Evolutionary conservation across 73 alveolate genomes (phyloP).

Genomic region (Halteria grandinella): DNA sequence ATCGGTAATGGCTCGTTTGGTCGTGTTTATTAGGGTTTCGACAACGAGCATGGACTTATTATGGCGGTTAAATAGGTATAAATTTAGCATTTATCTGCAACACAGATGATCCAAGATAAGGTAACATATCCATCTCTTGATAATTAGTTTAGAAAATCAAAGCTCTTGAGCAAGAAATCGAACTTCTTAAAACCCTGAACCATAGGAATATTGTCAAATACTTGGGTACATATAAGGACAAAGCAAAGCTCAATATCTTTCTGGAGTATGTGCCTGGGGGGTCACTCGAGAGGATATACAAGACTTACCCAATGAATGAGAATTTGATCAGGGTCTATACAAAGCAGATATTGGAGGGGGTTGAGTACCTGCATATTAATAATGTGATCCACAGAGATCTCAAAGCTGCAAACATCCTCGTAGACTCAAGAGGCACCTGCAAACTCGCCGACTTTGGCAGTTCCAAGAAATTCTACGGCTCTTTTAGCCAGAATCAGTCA

Average conservation of each 20-base stretch:
- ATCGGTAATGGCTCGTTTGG: slow-evolving; percentile 69
- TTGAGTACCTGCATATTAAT: slow-evolving; percentile 88
- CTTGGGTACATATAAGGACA: slow-evolving; percentile 71
- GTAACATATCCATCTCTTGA: neutral
- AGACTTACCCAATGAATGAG: slow-evolving; percentile 74
- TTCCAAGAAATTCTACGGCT: slow-evolving; percentile 67
- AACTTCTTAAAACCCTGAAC: slow-evolving; percentile 37
- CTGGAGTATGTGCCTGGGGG: slow-evolving; percentile 89
- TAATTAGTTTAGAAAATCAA: slow-evolving; percentile 3
- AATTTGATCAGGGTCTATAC: slow-evolving; percentile 73
- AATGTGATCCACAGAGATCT: slow-evolving; percentile 92
- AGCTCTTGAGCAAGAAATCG: slow-evolving; percentile 62
- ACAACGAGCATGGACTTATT: slow-evolving; percentile 26
- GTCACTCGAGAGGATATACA: slow-evolving; percentile 65
- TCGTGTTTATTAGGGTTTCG: slow-evolving; percentile 41
- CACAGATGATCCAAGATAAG: neutral
- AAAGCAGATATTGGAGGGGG: slow-evolving; percentile 86
- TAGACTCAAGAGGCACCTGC: slow-evolving; percentile 81
- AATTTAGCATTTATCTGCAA: neutral
- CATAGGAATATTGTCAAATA: slow-evolving; percentile 88
- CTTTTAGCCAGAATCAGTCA: neutral
- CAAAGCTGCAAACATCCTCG: slow-evolving; percentile 91
- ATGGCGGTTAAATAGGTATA: slow-evolving; percentile 67
- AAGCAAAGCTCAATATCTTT: slow-evolving; percentile 73
- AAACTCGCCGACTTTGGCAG: slow-evolving; percentile 95